Base-by-base conservation (phyloP, 352 stramenopile genomes). In the Pythium angustatum region DNA sequence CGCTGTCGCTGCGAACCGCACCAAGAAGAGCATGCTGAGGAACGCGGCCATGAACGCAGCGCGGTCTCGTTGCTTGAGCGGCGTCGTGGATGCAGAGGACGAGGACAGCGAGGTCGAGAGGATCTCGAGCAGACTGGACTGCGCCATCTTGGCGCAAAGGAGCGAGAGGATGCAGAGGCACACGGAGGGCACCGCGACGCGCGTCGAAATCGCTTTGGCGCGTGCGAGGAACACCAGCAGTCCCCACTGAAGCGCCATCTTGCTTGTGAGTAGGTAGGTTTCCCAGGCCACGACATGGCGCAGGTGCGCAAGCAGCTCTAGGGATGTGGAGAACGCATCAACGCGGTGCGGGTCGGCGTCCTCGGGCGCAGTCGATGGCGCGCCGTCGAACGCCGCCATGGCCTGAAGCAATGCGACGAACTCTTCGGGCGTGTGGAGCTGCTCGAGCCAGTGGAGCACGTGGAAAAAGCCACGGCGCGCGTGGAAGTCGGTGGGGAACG, bases 371-470 rank as follows among this genome's bases (percentile, higher is more conserved):
- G 33, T 22, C 10, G 6, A 12, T 3, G 33, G 34, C 5, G 38
- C 28, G 3, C 10, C 50, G 22, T 53, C 40, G 48, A 62, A 41
- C 34, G 48, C 48, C 33, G 44, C 38, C 28, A 60, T 14, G 4
- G 53, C 47, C 22, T n/a, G 10, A 12, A 69, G 48, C 15, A 90
- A 64, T 21, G 68, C n/a, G 7, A 61, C 40, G 24, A 91, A 50
- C 0, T 84, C 73, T 30, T 88, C 63, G 17, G 59, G 41, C 1
- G 72, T 66, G 33, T 75, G 71, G 11, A 85, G 58, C 33, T 72
- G 77, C 62, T 91, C 81, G 15, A 88, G 58, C 81, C 79, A 91
- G 15, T 71, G 78, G 17, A 87, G 38, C 8, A 82, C 77, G 31
- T 67, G 72, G 51, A 77, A 65, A 47, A 88, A 90, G 22, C 81